These are phyloP conservation scores for Pezicula carpinea DNA, from an alignment of 2,329 filamentous ascomycete genomes.

Conservation along the genomic window DNA sequence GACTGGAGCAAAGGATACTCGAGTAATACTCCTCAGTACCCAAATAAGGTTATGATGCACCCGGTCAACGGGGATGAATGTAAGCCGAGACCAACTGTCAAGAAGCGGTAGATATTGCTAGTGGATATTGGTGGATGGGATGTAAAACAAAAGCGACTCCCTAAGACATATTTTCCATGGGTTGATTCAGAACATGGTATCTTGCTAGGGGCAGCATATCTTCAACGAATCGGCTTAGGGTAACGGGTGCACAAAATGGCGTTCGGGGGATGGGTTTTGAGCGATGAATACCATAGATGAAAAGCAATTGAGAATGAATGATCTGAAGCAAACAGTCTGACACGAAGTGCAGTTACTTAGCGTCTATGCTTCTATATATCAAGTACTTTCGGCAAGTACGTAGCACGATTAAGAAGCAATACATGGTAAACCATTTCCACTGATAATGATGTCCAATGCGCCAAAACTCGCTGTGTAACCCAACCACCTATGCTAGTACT, in stretches of 20 bases:
- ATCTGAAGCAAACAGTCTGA: too few relatives aligned
- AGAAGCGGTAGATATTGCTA: slow-evolving; percentile 28
- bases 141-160: background rate
- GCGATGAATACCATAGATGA: slow-evolving; percentile 16
- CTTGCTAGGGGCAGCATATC: background rate
- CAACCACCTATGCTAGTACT: too few relatives aligned
- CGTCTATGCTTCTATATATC: too few relatives aligned
- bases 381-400: too few relatives aligned
- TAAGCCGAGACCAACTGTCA: slow-evolving; percentile 42
- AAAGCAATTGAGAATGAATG: slow-evolving; percentile 4
- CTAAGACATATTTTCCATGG: background rate
- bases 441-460: background rate
- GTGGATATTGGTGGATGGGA: background rate
- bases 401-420: too few relatives aligned
- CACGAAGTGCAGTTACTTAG: too few relatives aligned
- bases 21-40: slow-evolving; percentile 68
- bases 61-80: slow-evolving; percentile 64
- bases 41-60: slow-evolving; percentile 83
- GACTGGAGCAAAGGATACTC: slow-evolving; percentile 98
- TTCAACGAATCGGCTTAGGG: slow-evolving; percentile 1
- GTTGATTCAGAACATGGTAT: too few relatives aligned
- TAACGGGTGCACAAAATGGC: slow-evolving; percentile 11
- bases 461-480: background rate
- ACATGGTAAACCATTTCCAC: too few relatives aligned
- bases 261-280: slow-evolving; percentile 14